Base-by-base conservation (phyloP, 2,329 filamentous ascomycete species). In the Microcyclosporella mali region DNA sequence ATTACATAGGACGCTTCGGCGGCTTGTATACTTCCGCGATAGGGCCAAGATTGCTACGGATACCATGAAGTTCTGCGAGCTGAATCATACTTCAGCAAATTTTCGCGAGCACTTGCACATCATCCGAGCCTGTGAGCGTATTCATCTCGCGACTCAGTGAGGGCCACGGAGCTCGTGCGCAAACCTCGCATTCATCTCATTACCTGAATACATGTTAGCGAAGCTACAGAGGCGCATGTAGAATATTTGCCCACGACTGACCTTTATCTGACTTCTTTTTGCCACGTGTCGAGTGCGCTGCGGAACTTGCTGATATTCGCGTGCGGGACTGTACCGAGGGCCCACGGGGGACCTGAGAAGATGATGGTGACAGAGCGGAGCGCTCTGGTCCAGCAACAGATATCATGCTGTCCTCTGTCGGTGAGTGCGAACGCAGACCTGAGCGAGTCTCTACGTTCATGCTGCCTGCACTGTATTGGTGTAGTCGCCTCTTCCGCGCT, bases 151-250 rank as follows among this genome's bases (percentile, higher is more conserved):
- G 21, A 6, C 9, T 25, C 21, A 25, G 21, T 9, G 21, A 25
- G 21, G 6, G 34, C 19, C 33, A 25, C 16, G 21, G 35, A 60
- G 51, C 50, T 61, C 58, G 16, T 52, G 53, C 8, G 44, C 32
- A 39, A 61, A 61, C 19, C 55, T 51, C 14, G 43, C 50, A 30
- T 38, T 49, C 34, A 53, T 50, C 44, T 54, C 39, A 31, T 54
- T 45, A 25, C 9, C 21, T 25, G 21, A 6, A 25, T 25, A 37
- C 53, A 21, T 8, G 18, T 34, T 14, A 30, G 36, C 46, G 18
- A 49, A 37, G 37, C 38, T 11, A 17, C 11, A 17, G n/a, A 12
- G 15, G 35, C 32, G n/a, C 14, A 7, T 4, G 17, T 9, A 8
- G 15, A 10, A 28, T 14, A 18, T 7, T 34, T 25, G 21, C 6